Evolutionary conservation across 805 yeast species (phyloP).

Genomic region (Nakazawaea ernobii): DNA sequence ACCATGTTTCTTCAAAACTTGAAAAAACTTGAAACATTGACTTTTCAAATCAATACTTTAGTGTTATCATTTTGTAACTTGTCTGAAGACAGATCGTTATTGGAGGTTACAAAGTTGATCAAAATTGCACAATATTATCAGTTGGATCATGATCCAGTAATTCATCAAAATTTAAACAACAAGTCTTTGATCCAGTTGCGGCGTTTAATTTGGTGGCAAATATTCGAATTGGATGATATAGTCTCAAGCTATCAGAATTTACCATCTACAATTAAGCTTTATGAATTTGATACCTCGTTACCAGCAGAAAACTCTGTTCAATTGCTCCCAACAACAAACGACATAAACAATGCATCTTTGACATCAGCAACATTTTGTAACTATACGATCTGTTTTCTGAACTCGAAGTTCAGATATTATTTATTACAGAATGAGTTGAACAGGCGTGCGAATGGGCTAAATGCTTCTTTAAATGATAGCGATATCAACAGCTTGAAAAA

Average conservation of each 20-base stretch:
- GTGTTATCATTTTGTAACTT: constrained; percentile 13
- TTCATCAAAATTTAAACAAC: constrained; percentile 34
- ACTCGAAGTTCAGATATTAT: constrained; percentile 26
- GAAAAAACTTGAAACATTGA: constrained; percentile 35
- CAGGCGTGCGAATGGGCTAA: constrained; percentile 42
- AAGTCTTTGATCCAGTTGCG: constrained; percentile 40
- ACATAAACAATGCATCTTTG: neutral
- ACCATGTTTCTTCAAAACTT: constrained; percentile 36
- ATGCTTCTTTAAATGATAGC: constrained; percentile 31
- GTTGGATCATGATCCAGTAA: constrained; percentile 46
- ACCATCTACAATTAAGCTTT: constrained; percentile 17
- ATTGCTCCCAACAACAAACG: constrained; percentile 1
- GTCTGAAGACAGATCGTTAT: constrained; percentile 48
- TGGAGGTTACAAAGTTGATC: constrained; percentile 48
- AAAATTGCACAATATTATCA: constrained; percentile 46
- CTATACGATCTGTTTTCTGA: constrained; percentile 16
- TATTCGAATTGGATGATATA: constrained; percentile 26
- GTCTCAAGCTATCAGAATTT: constrained; percentile 20
- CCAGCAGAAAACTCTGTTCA: constrained; percentile 16
- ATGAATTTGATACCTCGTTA: constrained; percentile 21
- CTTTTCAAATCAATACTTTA: constrained; percentile 29
- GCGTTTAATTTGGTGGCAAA: constrained; percentile 54
- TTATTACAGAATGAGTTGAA: constrained; percentile 49
- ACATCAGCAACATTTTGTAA: constrained; percentile 6
- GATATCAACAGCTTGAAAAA: constrained; percentile 39